Evolutionary conservation across 2,329 filamentous ascomycete species (phyloP).

Genomic region (Exophiala aquamarina): DNA sequence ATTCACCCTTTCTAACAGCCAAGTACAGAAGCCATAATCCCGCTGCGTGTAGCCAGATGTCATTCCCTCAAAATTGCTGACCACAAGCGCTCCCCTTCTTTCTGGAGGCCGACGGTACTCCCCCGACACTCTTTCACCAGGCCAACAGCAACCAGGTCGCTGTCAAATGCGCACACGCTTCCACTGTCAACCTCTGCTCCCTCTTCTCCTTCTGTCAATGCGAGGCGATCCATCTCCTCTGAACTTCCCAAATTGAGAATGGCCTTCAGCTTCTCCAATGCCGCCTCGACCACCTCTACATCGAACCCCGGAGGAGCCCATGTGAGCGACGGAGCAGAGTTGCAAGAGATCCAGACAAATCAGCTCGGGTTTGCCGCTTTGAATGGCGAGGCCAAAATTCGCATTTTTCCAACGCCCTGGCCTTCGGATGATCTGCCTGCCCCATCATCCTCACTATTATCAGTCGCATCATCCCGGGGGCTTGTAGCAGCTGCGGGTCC

Average conservation of each 20-base stretch:
- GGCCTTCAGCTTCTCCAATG: slow-evolving; percentile 64
- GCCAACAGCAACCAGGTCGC: slow-evolving; percentile 33
- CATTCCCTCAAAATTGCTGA: slow-evolving; percentile 42
- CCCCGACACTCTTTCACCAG: slow-evolving; percentile 44
- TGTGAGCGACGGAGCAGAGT: slow-evolving; percentile 57
- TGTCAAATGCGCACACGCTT: slow-evolving; percentile 40
- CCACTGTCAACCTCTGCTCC: slow-evolving; percentile 33
- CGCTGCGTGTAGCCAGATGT: slow-evolving; percentile 4
- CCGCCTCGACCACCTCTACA: slow-evolving; percentile 43
- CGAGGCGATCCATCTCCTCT: slow-evolving; percentile 38
- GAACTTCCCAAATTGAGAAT: slow-evolving; percentile 46
- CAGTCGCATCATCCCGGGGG: slow-evolving; percentile 75
- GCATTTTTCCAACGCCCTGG: slow-evolving; percentile 76
- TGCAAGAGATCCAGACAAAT: slow-evolving; percentile 80
- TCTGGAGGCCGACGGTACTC: slow-evolving; percentile 43
- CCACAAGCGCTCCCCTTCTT: slow-evolving; percentile 41
- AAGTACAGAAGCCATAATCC: background rate
- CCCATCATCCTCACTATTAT: slow-evolving; percentile 77
- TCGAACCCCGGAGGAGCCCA: slow-evolving; percentile 37
- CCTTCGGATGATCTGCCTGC: slow-evolving; percentile 66
- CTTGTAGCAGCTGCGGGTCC: slow-evolving; percentile 86
- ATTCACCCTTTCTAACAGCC: no score
- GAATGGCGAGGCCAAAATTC: slow-evolving; percentile 67
- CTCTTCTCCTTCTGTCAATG: slow-evolving; percentile 25
- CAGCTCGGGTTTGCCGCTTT: slow-evolving; percentile 80